Base-by-base conservation (phyloP, 441 rosid genomes). In the Erodium trifolium region DNA sequence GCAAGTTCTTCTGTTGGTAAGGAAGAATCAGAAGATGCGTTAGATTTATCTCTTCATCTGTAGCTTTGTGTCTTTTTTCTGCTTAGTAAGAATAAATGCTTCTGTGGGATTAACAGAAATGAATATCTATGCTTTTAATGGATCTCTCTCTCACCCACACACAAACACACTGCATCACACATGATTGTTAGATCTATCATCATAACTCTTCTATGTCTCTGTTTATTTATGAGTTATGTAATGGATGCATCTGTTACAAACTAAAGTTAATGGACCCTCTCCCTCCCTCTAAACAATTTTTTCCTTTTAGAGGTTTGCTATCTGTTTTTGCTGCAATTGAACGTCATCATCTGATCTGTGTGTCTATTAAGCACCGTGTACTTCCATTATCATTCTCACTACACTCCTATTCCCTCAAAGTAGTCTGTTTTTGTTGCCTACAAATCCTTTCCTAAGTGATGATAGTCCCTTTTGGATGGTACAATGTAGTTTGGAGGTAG, bases 1-100 rank as follows among this genome's bases (percentile, higher is more conserved):
- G 66, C 29, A 67, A 68, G 63, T 49, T 66, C 68, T 43, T 2
- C 27, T 65, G 73, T 14, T 43, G 71, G 68, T 60, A 68, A 75
- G 43, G 74, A 68, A 67, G 63, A 73, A 63, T 45, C 10, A 23
- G 68, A 60, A 13, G 69, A 6, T 59, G 73, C 70, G 45, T 16
- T 79, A 68, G 78, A 82, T 70, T 60, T 77, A 53, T 71, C 79
- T 43, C 63, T 79, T 11, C 78, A 68, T 77, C 79, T 82, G 49
- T 82, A 79, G 82, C 4, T 41, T 53, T 70, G 35, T 68, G 29
- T 68, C 60, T 31, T 66, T 51, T 4, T 41, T 53, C 31, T 60
- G 34, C 12, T 23, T 10, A n/a, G 47, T 64, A 29, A 59, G 64
- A 71, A 71, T 62, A 68, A 53, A 18, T 16, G 17, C 35, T 17